Evolutionary conservation across 2,329 filamentous ascomycete genomes (phyloP).

Genomic region (Nannizzia gypsea): DNA sequence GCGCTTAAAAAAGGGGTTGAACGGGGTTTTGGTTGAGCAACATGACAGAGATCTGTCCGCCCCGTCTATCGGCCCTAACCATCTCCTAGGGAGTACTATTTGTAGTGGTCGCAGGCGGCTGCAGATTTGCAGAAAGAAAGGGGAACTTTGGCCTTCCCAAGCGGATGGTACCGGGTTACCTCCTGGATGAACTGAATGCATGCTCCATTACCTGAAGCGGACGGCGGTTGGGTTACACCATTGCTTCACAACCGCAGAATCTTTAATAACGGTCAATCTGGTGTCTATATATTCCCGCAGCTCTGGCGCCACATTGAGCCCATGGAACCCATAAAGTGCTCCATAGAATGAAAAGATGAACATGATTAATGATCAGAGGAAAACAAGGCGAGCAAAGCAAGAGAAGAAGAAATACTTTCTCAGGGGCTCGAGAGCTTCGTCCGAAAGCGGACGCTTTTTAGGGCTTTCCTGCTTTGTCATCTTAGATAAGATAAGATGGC

Average conservation of each 20-base stretch:
- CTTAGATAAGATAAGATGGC: not conserved
- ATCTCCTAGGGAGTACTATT: not conserved
- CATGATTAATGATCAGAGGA: not conserved
- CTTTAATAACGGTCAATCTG: not conserved
- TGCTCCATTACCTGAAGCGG: not conserved
- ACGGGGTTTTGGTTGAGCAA: not conserved
- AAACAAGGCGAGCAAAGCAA: not conserved
- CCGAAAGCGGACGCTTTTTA: not conserved
- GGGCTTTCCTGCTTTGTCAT: not conserved
- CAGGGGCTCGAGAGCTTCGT: not conserved
- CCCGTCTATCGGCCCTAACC: not conserved
- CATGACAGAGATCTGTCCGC: not conserved
- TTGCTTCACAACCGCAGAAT: not conserved
- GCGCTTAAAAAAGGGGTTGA: too few relatives aligned
- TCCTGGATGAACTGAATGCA: not conserved
- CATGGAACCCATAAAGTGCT: not conserved
- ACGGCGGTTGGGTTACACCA: not conserved
- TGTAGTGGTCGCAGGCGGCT: not conserved
- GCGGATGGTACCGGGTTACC: not conserved
- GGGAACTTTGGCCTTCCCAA: not conserved
- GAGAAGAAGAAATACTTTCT: too few relatives aligned
- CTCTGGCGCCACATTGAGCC: not conserved
- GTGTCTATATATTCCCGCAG: not conserved
- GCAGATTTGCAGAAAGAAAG: not conserved
- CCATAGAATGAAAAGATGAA: not conserved